A percentile compares a stretch with the other conserved stretches of the same genome.
phyloP scores from a whole-genome alignment of 73 alveolate species.

The Tetrahymena thermophila region DNA sequence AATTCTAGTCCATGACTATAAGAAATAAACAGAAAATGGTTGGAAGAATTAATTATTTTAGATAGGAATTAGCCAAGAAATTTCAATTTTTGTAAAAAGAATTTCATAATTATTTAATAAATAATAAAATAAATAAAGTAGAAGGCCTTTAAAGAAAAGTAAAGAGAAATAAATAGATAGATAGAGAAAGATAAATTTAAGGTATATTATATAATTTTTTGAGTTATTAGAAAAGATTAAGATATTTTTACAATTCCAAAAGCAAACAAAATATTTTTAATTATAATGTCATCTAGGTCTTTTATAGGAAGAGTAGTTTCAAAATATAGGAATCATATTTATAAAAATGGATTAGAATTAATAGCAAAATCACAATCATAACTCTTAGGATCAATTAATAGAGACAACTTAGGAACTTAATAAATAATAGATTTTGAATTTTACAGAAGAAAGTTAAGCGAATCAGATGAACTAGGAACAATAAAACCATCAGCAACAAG shows the following conservation, averaged over 20 bases:
- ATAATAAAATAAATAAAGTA: neutral
- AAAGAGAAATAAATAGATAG: neutral
- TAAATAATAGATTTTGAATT: neutral
- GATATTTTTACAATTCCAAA: neutral
- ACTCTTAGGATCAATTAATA: neutral
- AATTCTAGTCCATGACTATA: neutral
- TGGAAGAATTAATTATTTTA: neutral
- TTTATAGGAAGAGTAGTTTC: neutral
- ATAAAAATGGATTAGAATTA: neutral
- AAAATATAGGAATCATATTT: neutral
- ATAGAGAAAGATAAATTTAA: neutral
- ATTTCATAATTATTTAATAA: neutral
- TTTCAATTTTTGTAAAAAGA: neutral
- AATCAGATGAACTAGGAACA: neutral
- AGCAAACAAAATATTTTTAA: neutral
- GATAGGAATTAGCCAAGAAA: neutral
- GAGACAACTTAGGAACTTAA: neutral
- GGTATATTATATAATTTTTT: neutral
- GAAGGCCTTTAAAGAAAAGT: neutral
- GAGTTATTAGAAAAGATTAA: neutral
- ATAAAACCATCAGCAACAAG: neutral
- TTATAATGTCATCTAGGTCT: neutral
- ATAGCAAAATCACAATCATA: neutral
- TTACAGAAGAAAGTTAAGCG: neutral
- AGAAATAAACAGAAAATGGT: neutral